phyloP scores from a whole-genome alignment of 1,284 basidiomycete genomes.

The Sutorius eximius region DNA sequence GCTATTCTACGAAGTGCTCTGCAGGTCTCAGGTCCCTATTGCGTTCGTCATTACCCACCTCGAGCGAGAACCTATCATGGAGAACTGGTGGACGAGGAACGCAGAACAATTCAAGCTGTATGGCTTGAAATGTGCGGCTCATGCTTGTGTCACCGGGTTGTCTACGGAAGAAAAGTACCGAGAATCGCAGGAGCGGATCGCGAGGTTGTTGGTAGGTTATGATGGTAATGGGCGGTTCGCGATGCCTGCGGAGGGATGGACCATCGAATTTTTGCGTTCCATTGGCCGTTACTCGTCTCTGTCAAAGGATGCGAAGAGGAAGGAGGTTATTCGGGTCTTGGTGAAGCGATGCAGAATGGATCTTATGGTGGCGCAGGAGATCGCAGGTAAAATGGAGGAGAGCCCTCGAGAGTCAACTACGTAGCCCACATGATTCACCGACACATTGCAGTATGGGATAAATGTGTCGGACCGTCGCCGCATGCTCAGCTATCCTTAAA shows the following conservation, averaged over 20 bases:
- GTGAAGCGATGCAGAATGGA: slow-evolving; percentile 32
- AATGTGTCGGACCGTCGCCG: too few species aligned
- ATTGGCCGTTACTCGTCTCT: slow-evolving; percentile 27
- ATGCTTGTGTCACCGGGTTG: slow-evolving; percentile 35
- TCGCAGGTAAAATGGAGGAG: slow-evolving; percentile 18
- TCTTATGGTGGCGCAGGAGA: slow-evolving; percentile 18
- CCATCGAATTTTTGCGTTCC: slow-evolving; percentile 23
- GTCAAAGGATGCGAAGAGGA: slow-evolving; percentile 24
- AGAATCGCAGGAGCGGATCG: slow-evolving; percentile 25
- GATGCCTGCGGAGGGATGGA: slow-evolving; percentile 33
- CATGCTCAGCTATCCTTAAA: too few species aligned
- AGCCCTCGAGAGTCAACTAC: not conserved
- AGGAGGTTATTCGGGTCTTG: slow-evolving; percentile 27
- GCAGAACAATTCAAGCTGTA: slow-evolving; percentile 17
- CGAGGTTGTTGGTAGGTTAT: slow-evolving; percentile 15
- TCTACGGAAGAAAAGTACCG: slow-evolving; percentile 27
- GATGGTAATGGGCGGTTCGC: slow-evolving; percentile 18
- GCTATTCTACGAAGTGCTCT: slow-evolving; percentile 39
- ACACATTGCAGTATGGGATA: too few species aligned
- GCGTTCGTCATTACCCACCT: slow-evolving; percentile 40
- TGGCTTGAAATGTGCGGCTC: slow-evolving; percentile 26
- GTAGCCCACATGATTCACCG: too few species aligned
- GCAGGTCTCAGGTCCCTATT: slow-evolving; percentile 36
- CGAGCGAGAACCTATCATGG: slow-evolving; percentile 36
- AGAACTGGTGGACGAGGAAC: slow-evolving; percentile 35